A percentile compares a stretch with the other conserved stretches of the same genome.
Conservation (phyloP, 2,329 filamentous ascomycete species). For the Aspergillus pseudonomiae region DNA sequence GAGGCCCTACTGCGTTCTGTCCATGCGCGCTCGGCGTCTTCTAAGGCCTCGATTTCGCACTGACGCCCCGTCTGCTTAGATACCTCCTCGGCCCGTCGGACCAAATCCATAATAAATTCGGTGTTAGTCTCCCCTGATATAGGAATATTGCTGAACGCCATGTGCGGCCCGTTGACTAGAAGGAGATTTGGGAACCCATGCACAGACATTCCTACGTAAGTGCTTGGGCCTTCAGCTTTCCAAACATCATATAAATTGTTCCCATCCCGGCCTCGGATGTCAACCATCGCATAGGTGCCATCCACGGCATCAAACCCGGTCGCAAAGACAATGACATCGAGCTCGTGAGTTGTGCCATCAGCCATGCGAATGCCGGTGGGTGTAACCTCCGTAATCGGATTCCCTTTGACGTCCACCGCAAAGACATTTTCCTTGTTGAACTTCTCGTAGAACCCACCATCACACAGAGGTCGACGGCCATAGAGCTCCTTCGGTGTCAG, state of each 20-base stretch:
- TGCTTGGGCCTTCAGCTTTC: constrained; percentile 28
- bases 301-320: constrained; percentile 40
- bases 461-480: constrained; percentile 24
- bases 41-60: constrained; percentile 14
- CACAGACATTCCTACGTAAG: constrained; percentile 45
- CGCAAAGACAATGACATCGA: constrained; percentile 30
- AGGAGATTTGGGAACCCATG: constrained; percentile 51
- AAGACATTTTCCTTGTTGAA: constrained; percentile 49
- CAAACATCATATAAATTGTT: constrained; percentile 35
- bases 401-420: constrained; percentile 41
- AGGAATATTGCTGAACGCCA: constrained; percentile 39
- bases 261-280: constrained; percentile 32
- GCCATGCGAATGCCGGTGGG: constrained; percentile 40
- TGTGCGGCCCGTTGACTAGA: constrained; percentile 43
- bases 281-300: constrained; percentile 39
- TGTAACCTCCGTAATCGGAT: constrained; percentile 28
- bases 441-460: constrained; percentile 25
- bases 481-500: constrained; percentile 26
- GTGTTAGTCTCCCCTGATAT: constrained; percentile 35
- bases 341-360: constrained; percentile 35
- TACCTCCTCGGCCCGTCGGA: constrained; percentile 5
- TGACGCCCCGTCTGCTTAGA: background rate
- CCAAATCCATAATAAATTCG: constrained; percentile 18
- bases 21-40: constrained; percentile 9
- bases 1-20: background rate